Evolutionary conservation across 169 alveolate species (phyloP).

Genomic region (Ophryocystis elektroscirrha): DNA sequence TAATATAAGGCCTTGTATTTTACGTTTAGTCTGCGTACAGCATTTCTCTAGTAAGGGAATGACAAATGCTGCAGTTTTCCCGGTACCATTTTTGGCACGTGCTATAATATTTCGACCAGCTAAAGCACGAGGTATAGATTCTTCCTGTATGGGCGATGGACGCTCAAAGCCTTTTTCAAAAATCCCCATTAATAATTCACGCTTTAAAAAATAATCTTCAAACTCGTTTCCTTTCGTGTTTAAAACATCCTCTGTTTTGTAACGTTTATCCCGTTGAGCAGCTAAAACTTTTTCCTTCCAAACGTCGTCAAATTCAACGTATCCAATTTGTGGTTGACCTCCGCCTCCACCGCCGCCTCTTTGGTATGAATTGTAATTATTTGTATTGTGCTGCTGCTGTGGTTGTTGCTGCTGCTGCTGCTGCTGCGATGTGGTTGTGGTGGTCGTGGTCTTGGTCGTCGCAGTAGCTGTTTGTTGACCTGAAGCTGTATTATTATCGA

Average conservation of each 20-base stretch:
- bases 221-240: slow-evolving; percentile 88
- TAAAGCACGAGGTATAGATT: slow-evolving; percentile 84
- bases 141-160: slow-evolving; percentile 97
- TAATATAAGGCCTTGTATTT: slow-evolving; percentile 38
- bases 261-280: too few species aligned
- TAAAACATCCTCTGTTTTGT: slow-evolving; percentile 94
- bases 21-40: slow-evolving; percentile 57
- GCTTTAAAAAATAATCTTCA: slow-evolving; percentile 76
- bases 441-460: too few species aligned
- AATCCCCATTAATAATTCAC: slow-evolving; percentile 81
- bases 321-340: too few species aligned
- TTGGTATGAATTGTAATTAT: too few species aligned
- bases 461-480: too few species aligned
- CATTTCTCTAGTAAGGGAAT: slow-evolving; percentile 80
- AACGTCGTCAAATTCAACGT: too few species aligned
- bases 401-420: too few species aligned
- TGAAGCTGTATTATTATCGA: too few species aligned
- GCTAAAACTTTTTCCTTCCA: too few species aligned
- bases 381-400: too few species aligned
- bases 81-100: slow-evolving; percentile 98
- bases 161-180: slow-evolving; percentile 90
- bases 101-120: slow-evolving; percentile 94
- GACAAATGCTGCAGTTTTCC: slow-evolving; percentile 95
- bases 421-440: too few species aligned
- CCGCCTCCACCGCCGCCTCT: too few species aligned